Evolutionary conservation across 1,284 basidiomycete species (phyloP).

Genomic region (Flammula alnicola): DNA sequence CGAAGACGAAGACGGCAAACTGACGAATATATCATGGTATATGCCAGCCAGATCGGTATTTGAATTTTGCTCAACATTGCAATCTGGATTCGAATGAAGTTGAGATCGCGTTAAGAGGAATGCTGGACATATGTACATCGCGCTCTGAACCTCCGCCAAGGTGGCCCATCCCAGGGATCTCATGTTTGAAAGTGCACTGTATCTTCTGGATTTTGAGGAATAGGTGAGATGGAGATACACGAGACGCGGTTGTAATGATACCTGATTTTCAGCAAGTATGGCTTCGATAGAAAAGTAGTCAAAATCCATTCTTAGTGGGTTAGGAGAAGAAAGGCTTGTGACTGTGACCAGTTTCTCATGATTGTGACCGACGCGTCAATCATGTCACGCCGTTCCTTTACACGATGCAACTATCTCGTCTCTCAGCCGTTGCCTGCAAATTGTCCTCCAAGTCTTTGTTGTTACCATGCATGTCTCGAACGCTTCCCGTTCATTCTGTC

Average conservation of each 20-base stretch:
- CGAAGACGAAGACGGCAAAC: conserved; percentile 15
- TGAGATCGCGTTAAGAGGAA: conserved; percentile 6
- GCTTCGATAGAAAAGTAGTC: conserved; percentile 89
- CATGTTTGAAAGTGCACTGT: conserved; percentile 86
- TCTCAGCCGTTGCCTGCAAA: too few relatives aligned
- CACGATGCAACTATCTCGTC: too few relatives aligned
- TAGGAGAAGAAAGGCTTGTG: conserved; percentile 13
- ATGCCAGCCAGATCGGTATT: conserved; percentile 87
- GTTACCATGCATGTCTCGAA: too few relatives aligned
- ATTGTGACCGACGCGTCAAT: too few relatives aligned
- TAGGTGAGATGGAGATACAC: conserved; percentile 1
- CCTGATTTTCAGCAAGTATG: conserved; percentile 90
- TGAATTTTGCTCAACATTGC: conserved; percentile 73
- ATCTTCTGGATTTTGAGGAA: conserved; percentile 71
- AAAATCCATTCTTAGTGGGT: conserved; percentile 63
- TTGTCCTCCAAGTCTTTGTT: too few relatives aligned
- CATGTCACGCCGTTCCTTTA: too few relatives aligned
- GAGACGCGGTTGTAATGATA: conserved; percentile 28
- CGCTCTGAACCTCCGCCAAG: conserved; percentile 82
- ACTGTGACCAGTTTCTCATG: conserved; percentile 20
- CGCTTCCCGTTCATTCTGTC: too few relatives aligned
- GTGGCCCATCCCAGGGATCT: conserved; percentile 86
- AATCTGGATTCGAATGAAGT: conserved; percentile 55
- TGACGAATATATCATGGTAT: conserved; percentile 82
- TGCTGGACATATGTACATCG: conserved; percentile 53